phyloP scores from a whole-genome alignment of 23 red algal genomes.

The Gracilaria gracilis region DNA sequence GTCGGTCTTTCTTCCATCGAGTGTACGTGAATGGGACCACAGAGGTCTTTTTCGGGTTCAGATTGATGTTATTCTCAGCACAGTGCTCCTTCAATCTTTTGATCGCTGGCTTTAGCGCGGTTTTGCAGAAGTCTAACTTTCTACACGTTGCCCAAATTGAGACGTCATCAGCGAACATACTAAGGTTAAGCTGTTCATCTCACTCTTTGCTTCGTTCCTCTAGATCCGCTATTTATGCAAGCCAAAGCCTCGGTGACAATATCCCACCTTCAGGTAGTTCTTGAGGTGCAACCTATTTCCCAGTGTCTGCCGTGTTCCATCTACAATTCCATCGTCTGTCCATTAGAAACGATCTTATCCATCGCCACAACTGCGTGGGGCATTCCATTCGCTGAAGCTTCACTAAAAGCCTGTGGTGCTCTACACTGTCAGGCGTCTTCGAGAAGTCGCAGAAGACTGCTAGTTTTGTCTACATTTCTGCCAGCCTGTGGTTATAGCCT shows the following conservation, averaged over 20 bases:
- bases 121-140: neutral
- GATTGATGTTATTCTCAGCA: neutral
- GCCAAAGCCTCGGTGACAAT: neutral
- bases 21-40: neutral
- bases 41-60: slow-evolving; percentile 1
- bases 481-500: neutral
- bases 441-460: neutral
- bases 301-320: neutral
- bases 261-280: neutral
- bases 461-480: neutral
- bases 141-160: neutral
- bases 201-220: neutral
- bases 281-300: neutral
- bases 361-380: neutral
- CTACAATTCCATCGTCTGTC: neutral
- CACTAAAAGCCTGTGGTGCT: neutral
- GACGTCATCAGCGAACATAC: neutral
- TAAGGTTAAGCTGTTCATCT: neutral
- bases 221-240: neutral
- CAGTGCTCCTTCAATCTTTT: neutral
- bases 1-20: neutral
- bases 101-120: neutral
- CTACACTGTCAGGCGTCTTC: neutral
- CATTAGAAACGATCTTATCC: neutral
- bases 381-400: neutral